These are phyloP conservation scores for Perkinsus marinus DNA, from an alignment of 169 alveolate species.

Conservation along the genomic window DNA sequence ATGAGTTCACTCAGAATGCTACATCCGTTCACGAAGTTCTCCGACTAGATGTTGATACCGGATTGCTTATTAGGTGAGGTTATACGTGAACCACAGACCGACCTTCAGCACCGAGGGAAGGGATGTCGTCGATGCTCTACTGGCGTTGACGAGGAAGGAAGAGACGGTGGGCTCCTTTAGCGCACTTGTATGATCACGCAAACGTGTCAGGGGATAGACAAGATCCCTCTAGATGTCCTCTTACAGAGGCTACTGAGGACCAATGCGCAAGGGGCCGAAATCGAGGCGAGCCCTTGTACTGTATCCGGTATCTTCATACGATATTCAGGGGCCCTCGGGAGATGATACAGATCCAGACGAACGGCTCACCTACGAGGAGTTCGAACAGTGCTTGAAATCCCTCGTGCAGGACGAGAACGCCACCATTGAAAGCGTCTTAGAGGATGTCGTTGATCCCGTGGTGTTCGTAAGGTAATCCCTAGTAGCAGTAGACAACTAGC, in stretches of 20 bases:
- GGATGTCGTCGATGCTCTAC: neutral
- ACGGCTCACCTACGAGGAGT: neutral
- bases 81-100: neutral
- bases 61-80: neutral
- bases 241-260: neutral
- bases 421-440: neutral
- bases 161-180: neutral
- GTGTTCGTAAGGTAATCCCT: neutral
- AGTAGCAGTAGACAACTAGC: no score
- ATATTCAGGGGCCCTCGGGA: neutral
- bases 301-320: neutral
- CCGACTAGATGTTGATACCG: neutral
- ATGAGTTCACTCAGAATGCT: no score
- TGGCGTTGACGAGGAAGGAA: neutral
- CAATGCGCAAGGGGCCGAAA: neutral
- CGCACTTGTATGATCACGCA: no score
- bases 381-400: neutral
- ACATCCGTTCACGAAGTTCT: no score
- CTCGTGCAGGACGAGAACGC: neutral
- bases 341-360: neutral
- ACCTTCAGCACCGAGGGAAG: neutral
- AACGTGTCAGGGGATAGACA: neutral
- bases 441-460: neutral
- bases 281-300: neutral
- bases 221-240: neutral